A percentile compares a stretch with the other conserved stretches of the same genome.
Conservation (phyloP, 352 stramenopile genomes). For the Pythium phragmitis region DNA sequence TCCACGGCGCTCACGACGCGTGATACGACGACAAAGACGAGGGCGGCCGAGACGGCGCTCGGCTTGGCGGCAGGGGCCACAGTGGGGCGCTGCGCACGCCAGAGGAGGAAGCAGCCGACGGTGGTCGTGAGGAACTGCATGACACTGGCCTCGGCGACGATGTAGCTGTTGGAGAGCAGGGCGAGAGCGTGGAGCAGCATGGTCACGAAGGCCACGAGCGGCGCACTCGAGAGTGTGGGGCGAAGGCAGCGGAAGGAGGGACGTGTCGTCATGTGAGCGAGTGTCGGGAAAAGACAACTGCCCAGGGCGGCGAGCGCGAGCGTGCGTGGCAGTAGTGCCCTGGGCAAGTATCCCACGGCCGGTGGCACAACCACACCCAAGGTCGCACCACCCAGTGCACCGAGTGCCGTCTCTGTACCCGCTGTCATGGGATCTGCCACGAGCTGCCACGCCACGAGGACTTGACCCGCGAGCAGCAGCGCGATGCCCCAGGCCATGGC, state of each 20-base stretch:
- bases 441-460: constrained; percentile 26
- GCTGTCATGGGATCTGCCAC: neutral
- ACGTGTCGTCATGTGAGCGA: neutral
- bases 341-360: neutral
- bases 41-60: constrained; percentile 2
- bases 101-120: constrained; percentile 47
- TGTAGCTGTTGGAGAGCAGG: constrained; percentile 86
- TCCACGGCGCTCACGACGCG: constrained; percentile 47
- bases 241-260: neutral
- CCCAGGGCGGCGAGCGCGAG: neutral
- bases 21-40: constrained; percentile 44
- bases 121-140: constrained; percentile 70
- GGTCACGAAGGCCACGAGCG: constrained; percentile 36
- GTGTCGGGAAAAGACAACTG: neutral
- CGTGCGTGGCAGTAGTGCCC: neutral
- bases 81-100: constrained; percentile 23
- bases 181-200: constrained; percentile 63
- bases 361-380: neutral
- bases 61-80: neutral
- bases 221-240: neutral
- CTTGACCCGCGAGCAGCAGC: constrained; percentile 32
- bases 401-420: neutral
- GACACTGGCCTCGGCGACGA: constrained; percentile 69
- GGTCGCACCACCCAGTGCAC: neutral
- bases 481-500: constrained; percentile 69